Evolutionary conservation across 441 rosid species (phyloP).

Genomic region (Biscutella laevigata): DNA sequence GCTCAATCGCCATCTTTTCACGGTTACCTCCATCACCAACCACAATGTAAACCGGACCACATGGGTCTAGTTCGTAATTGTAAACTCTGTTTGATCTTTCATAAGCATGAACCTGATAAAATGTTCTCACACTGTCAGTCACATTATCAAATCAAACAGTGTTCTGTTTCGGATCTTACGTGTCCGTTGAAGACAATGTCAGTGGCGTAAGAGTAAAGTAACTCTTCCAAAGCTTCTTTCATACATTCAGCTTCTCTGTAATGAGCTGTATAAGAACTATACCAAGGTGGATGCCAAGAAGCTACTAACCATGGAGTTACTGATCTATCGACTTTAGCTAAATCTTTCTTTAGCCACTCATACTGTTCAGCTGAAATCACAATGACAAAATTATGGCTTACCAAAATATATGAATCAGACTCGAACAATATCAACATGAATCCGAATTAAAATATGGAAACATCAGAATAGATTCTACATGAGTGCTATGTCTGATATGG

Average conservation of each 20-base stretch:
- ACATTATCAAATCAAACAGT: not conserved
- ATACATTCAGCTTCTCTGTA: conserved; percentile 61
- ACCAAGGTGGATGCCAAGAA: conserved; percentile 60
- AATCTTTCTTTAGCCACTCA: conserved; percentile 49
- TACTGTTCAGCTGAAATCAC: conserved; percentile 36
- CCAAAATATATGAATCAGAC: no score
- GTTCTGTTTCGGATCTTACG: conserved; percentile 23
- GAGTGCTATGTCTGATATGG: no score
- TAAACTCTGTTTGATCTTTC: conserved; percentile 61
- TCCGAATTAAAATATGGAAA: no score
- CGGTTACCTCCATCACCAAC: conserved; percentile 57
- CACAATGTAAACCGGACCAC: conserved; percentile 50
- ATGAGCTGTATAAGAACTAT: conserved; percentile 47
- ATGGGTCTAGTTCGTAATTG: conserved; percentile 44
- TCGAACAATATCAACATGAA: no score
- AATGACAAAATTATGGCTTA: no score
- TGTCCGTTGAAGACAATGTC: conserved; percentile 59
- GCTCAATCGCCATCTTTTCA: conserved; percentile 47
- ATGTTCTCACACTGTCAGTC: not conserved
- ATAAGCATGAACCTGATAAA: conserved; percentile 50
- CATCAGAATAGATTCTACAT: no score
- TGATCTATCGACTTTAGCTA: conserved; percentile 36
- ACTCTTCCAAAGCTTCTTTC: conserved; percentile 56
- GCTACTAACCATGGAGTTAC: conserved; percentile 57
- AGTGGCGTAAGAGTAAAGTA: conserved; percentile 44